Evolutionary conservation across 768 basidiomycete genomes (phyloP), one percentile per base, ranked within the genome.

Genomic region (Tephrocybe sp.): DNA sequence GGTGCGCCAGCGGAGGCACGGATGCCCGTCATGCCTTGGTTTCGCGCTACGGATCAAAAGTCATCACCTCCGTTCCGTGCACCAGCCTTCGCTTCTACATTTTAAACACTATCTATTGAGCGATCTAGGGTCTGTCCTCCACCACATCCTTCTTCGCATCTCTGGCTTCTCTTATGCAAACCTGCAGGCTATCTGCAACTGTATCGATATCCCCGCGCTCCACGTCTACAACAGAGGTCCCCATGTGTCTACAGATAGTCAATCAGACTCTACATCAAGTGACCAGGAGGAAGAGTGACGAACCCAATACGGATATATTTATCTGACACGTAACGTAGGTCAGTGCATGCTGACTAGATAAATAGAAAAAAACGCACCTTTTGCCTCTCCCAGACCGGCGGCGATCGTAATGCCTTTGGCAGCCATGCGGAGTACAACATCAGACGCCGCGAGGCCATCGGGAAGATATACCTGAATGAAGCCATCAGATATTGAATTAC

Each of bases 271-370:
- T 19, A 15, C n/a, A 26, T 19, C 31, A 28, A 9, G 15, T 24
- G n/a, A n/a, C n/a, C n/a, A 43, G 13, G 26, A 26, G 15, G 28
- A 32, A 51, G 21, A 28, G 9, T 54, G 28, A 70, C 73, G 35
- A 56, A 76, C 83, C 86, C 89, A 56, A 92, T 80, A 39, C 89
- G 82, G 76, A 92, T 87, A 70, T 93, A 92, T 61, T 81, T 83
- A 57, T 85, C 85, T 82, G 48, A 24, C n/a, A n/a, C n/a, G n/a
- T n/a, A n/a, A n/a, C n/a, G 27, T 21, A 21, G 12, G n/a, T 19
- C 35, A 38, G 12, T 19, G 36, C 26, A 19, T 24, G 11, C 32
- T n/a, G 16, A n/a, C 36, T 12, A 21, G 36, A n/a, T 19, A 37
- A 57, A 25, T 19, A 16, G n/a, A 46, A 18, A 43, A 27, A 32